These are phyloP conservation scores for Fraxinus anomala DNA, from an alignment of 257 asterid species.

Conservation along the genomic window DNA sequence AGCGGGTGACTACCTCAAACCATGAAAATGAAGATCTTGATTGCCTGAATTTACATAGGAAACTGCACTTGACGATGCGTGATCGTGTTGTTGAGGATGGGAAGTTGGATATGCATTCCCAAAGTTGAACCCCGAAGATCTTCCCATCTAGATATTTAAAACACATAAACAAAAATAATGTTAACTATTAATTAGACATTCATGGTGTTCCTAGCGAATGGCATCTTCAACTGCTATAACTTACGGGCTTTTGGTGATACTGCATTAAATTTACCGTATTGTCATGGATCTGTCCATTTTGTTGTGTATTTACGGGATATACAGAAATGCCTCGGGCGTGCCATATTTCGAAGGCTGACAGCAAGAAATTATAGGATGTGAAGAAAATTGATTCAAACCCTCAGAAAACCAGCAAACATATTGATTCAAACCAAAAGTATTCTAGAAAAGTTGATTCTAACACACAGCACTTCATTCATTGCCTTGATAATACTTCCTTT, in stretches of 20 bases:
- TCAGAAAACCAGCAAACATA: too few relatives aligned
- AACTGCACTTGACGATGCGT: conserved; percentile 62
- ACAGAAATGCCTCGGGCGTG: conserved; percentile 59
- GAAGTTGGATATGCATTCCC: conserved; percentile 74
- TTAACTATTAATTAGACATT: conserved; percentile 22
- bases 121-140: conserved; percentile 70
- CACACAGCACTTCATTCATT: too few relatives aligned
- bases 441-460: too few relatives aligned
- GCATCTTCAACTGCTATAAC: conserved; percentile 31
- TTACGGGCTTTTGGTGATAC: conserved; percentile 69
- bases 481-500: too few relatives aligned
- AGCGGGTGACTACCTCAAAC: too few relatives aligned
- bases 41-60: conserved; percentile 61
- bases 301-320: conserved; percentile 57
- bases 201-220: conserved; percentile 2
- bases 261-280: conserved; percentile 64
- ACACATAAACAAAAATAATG: conserved; percentile 12
- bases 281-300: conserved; percentile 78
- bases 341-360: background rate
- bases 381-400: too few relatives aligned
- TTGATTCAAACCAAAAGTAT: too few relatives aligned
- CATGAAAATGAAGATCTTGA: conserved; percentile 60
- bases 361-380: background rate
- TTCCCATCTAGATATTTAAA: conserved; percentile 54
- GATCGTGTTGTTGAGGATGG: conserved; percentile 70